A percentile compares a stretch with the other conserved stretches of the same genome.
phyloP scores from a whole-genome alignment of 2,329 filamentous ascomycete species.

The Sporothrix dimorphospora region DNA sequence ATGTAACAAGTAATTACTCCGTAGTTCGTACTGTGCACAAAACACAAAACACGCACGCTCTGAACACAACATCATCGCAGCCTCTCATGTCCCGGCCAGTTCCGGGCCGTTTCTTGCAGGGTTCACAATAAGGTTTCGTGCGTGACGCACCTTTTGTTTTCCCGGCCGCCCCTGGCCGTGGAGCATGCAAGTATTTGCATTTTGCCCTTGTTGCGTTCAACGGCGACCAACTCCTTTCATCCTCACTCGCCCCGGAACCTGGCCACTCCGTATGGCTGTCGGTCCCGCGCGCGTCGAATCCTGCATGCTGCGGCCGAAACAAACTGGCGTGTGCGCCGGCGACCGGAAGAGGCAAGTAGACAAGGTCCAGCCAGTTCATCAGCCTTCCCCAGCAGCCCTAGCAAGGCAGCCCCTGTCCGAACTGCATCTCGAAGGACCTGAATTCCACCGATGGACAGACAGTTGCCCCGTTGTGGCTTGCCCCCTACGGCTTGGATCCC shows the following conservation, averaged over 20 bases:
- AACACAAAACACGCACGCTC: neutral
- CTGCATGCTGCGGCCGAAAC: constrained; percentile 29
- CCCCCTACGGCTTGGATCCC: neutral
- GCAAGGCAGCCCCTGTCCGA: no score
- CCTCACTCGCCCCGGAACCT: neutral
- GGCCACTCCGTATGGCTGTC: constrained; percentile 13
- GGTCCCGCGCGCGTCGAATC: constrained; percentile 18
- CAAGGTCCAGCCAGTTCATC: neutral
- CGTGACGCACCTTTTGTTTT: neutral
- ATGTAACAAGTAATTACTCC: neutral
- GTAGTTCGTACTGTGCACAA: no score
- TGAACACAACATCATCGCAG: neutral
- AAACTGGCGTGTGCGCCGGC: constrained; percentile 9
- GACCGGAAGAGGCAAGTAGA: neutral
- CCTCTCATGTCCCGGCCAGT: neutral
- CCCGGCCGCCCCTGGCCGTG: constrained; percentile 4
- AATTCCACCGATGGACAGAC: constrained; percentile 19
- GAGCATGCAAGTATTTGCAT: constrained; percentile 1
- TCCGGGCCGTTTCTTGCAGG: neutral
- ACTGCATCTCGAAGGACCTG: neutral
- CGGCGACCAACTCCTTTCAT: neutral
- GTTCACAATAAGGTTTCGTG: constrained; percentile 16
- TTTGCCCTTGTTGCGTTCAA: neutral
- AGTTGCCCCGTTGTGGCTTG: constrained; percentile 17
- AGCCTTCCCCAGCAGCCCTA: neutral